Evolutionary conservation across 2,329 filamentous ascomycete species (phyloP), one percentile per base, ranked within the genome.

Genomic region (Pseudocercospora eumusae): DNA sequence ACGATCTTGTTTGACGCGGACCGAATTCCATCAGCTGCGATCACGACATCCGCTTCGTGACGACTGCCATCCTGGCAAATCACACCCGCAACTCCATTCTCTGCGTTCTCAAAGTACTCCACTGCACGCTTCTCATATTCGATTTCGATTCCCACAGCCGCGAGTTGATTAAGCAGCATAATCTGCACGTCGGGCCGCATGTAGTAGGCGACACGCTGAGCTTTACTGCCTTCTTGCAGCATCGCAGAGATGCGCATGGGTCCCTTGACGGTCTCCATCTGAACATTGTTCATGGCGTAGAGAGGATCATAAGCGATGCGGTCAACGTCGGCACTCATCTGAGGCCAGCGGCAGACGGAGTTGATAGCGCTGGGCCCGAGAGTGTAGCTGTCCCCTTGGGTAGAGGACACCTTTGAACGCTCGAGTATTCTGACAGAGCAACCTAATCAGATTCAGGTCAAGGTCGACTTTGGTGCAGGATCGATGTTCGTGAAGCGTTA

Each of bases 311-410:
- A 49, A 8, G 45, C 45, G 15, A 49, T 49, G 45, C 45, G 45
- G 21, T 49, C 45, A 27, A 49, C 23, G 18, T 49, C 45, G 18
- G 76, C 72, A 33, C 75, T 74, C 69, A 85, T 75, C 57, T 82
- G 80, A 8, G 82, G 81, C 81, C 81, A 84, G 61, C 83, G 80
- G 69, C 80, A 81, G 69, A 84, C 78, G 71, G 83, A 82, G 31
- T 76, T 77, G 49, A 80, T 83, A 21, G 82, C 82, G 18, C 27
- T 52, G 18, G 84, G 76, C 9, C 83, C 81, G 78, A 85, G 84
- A 69, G 40, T 59, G 52, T 63, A 63, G 7, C 27, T 54, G 58
- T 66, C 66, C 33, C 66, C 64, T 64, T 49, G 45, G 18, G 45
- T 49, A 13, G 20, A 23, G 21, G 23, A 31, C 15, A 49, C 56